Conservation (phyloP, 495 filamentous ascomycete genomes). For the Aspergillus wentii region DNA sequence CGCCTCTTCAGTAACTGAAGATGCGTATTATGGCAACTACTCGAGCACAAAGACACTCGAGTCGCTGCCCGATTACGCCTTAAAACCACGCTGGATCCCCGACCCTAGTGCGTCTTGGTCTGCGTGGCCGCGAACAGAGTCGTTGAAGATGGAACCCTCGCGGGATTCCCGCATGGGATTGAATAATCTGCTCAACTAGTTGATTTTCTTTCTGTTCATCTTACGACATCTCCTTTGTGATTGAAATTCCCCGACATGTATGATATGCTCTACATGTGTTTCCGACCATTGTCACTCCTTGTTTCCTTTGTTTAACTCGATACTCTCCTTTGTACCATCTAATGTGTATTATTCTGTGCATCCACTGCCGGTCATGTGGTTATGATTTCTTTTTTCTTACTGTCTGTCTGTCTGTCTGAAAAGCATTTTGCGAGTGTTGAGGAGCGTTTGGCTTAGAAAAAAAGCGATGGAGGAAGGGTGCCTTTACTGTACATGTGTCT, state of each 20-base stretch:
- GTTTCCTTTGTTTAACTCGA: constrained; percentile 8
- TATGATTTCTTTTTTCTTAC: constrained; percentile 1
- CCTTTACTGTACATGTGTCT: constrained; percentile 10
- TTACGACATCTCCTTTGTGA: constrained; percentile 10
- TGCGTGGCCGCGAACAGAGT: constrained; percentile 4
- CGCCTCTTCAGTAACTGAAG: constrained; percentile 22
- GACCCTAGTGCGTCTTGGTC: constrained; percentile 21
- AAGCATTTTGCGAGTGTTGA: constrained; percentile 11
- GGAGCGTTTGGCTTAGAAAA: background rate
- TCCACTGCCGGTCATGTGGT: constrained; percentile 17
- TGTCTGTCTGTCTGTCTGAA: constrained; percentile 11
- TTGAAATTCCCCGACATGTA: constrained; percentile 14
- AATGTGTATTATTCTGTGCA: constrained; percentile 29
- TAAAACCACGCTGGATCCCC: constrained; percentile 27
- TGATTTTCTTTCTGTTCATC: constrained; percentile 17
- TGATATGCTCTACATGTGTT: constrained; percentile 27
- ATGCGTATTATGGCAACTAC: constrained; percentile 18
- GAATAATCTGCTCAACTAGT: constrained; percentile 33
- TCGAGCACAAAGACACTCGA: constrained; percentile 21
- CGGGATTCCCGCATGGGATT: constrained; percentile 46
- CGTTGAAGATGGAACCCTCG: constrained; percentile 17
- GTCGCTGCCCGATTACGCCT: constrained; percentile 24
- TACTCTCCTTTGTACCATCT: constrained; percentile 30
- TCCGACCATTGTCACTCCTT: constrained; percentile 16
- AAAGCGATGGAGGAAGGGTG: background rate